A percentile compares a stretch with the other conserved stretches of the same genome.
phyloP scores from a whole-genome alignment of 163 green algal species.

The Dunaliella salina region DNA sequence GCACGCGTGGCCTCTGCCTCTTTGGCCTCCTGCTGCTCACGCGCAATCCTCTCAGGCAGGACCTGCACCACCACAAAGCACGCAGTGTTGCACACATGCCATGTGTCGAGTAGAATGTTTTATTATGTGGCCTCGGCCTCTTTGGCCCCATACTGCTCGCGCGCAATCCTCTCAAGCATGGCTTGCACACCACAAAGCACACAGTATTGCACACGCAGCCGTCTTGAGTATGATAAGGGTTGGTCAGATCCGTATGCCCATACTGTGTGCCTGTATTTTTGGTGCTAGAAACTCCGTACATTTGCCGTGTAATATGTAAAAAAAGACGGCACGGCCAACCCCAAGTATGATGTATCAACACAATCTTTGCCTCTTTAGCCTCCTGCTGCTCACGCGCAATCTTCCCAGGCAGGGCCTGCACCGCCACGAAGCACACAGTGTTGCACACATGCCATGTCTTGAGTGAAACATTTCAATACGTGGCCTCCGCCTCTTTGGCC shows the following conservation, averaged over 20 bases:
- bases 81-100: no score
- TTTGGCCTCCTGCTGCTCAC: neutral
- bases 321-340: no score
- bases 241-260: neutral
- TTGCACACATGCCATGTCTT: no score
- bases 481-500: neutral
- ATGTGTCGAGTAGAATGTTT: no score
- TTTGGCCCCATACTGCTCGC: neutral
- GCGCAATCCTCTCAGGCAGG: neutral
- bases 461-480: no score
- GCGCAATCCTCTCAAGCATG: neutral
- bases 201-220: no score
- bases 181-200: conserved; percentile 15
- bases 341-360: no score
- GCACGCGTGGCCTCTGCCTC: neutral
- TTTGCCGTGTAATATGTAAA: no score
- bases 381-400: neutral
- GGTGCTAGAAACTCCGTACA: no score
- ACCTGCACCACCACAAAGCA: conserved; percentile 29
- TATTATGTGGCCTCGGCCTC: neutral
- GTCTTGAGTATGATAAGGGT: no score
- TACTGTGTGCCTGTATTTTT: neutral
- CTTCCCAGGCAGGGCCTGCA: conserved; percentile 14
- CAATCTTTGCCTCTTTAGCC: neutral
- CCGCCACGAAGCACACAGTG: no score